Evolutionary conservation across 1,284 basidiomycete species (phyloP), one percentile per base, ranked within the genome.

Genomic region (Ceratobasidium sp.): DNA sequence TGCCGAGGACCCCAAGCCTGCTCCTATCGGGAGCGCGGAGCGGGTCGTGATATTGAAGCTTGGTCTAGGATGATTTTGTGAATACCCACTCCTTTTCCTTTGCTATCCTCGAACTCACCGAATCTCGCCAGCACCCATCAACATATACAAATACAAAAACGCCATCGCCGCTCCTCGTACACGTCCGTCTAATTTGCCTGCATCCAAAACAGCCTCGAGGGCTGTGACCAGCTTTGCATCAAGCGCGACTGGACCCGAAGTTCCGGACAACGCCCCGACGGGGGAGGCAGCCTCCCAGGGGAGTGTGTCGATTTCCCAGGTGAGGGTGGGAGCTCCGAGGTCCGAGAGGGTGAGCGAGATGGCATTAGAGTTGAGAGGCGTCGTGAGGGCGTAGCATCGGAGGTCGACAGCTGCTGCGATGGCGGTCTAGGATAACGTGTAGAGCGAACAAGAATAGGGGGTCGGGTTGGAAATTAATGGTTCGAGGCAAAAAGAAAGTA

Each of bases 11-110:
- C 97, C 97, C 57, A 99, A 89, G 48, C 97, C 97, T 8, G 97
- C 97, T n/a, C 95, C 93, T 75, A 99, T 92, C n/a, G 97, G 97
- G 10, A 99, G 87, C n/a, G 94, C 93, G 46, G 96, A 92, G 59
- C 97, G 94, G 48, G 92, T 87, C 36, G 90, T 87, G 79, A 97
- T 92, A 72, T 91, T 89, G 80, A 95, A 88, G 0, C 89, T 86
- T 6, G 89, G 89, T 72, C 91, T 92, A 58, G 16, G 32, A n/a
- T n/a, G n/a, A n/a, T n/a, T n/a, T n/a, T n/a, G n/a, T n/a, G 16
- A 43, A 21, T 16, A 21, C 36, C 12, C 60, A n/a, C n/a, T n/a
- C n/a, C n/a, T n/a, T n/a, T n/a, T 39, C 14, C 23, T 16, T n/a
- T 39, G 18, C 41, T 23, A 32, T 12, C 3, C 53, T 48, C 21